phyloP scores from a whole-genome alignment of 768 basidiomycete species.

The Boletus pseudopeckii region DNA sequence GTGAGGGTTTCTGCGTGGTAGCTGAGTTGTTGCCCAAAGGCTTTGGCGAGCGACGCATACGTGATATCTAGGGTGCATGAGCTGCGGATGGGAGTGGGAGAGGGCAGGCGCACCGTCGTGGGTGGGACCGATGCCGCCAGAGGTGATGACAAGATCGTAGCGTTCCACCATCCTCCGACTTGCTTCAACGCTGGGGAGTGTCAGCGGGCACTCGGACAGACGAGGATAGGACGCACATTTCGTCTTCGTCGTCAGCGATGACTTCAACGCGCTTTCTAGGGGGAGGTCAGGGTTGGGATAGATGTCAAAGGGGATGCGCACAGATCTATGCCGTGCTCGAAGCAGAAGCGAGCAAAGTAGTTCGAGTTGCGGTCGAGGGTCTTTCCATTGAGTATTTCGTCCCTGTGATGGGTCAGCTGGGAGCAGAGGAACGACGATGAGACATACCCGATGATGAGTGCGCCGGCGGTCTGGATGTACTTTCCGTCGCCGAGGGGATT shows the following conservation, averaged over 20 bases:
- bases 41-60: slow-evolving; percentile 80
- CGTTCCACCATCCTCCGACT: slow-evolving; percentile 73
- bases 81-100: neutral
- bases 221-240: slow-evolving; percentile 51
- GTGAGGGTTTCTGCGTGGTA: slow-evolving; percentile 76
- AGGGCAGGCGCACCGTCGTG: slow-evolving; percentile 62
- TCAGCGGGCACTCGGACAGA: neutral
- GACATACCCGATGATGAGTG: slow-evolving; percentile 70
- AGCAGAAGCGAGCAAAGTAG: slow-evolving; percentile 85
- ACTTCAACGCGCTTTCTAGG: slow-evolving; percentile 84
- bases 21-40: slow-evolving; percentile 67
- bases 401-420: slow-evolving; percentile 40
- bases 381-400: slow-evolving; percentile 92
- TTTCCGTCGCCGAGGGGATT: neutral
- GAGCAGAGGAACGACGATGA: rapidly evolving
- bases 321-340: slow-evolving; percentile 83
- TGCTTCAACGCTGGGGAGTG: slow-evolving; percentile 65
- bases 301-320: slow-evolving; percentile 30
- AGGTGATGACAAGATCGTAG: slow-evolving; percentile 90
- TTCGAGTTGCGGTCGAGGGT: slow-evolving; percentile 81
- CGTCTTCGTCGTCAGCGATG: slow-evolving; percentile 83
- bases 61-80: slow-evolving; percentile 67
- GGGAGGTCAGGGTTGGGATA: neutral
- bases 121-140: slow-evolving; percentile 89
- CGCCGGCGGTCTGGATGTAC: slow-evolving; percentile 68